Evolutionary conservation across 768 basidiomycete species (phyloP).

Genomic region (Russula sp.): DNA sequence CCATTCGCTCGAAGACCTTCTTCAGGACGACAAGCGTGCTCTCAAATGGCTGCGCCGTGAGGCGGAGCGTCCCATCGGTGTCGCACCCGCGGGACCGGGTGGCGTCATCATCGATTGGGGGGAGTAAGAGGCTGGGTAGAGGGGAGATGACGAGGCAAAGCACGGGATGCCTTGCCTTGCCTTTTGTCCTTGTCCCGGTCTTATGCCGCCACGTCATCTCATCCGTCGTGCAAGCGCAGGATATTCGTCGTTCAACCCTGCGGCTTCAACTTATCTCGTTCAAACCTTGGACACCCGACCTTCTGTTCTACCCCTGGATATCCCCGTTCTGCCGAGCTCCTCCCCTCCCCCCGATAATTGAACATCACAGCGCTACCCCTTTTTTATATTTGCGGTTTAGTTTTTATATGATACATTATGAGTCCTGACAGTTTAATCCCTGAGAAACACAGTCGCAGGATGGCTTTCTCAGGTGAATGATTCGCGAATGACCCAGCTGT

Average conservation of each 20-base stretch:
- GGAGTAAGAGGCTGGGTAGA: constrained; percentile 41
- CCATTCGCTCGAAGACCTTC: constrained; percentile 57
- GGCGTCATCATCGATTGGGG: constrained; percentile 79
- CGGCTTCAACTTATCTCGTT: too few relatives aligned
- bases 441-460: constrained; percentile 16
- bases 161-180: background rate
- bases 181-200: background rate
- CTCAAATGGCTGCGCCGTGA: constrained; percentile 77
- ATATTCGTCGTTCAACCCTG: background rate
- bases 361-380: constrained; percentile 18
- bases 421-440: constrained; percentile 1
- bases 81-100: constrained; percentile 59
- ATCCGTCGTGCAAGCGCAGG: background rate
- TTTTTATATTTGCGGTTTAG: background rate
- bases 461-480: constrained; percentile 3
- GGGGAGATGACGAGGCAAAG: background rate
- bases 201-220: background rate
- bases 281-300: background rate
- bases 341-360: background rate
- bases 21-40: constrained; percentile 79
- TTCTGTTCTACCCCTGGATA: constrained; percentile 14
- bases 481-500: background rate
- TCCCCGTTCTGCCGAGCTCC: background rate
- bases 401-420: constrained; percentile 7
- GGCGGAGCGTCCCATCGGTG: constrained; percentile 69